phyloP scores from a whole-genome alignment of 1,139 yeast species.

The Scheffersomyces insectosa region DNA sequence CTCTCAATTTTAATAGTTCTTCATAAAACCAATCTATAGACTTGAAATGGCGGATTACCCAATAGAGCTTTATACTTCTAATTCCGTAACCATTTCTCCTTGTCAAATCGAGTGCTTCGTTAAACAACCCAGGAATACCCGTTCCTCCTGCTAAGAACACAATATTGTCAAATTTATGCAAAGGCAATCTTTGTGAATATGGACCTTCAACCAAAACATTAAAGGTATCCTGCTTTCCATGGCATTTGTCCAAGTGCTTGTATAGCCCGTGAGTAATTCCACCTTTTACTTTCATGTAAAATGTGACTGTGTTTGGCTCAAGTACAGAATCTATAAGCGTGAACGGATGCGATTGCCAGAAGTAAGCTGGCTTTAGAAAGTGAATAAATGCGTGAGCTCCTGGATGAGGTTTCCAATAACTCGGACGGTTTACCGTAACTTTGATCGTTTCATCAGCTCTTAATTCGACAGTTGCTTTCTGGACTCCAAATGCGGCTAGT shows the following conservation, averaged over 20 bases:
- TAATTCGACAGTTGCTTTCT: slow-evolving; percentile 18
- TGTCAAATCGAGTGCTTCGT: slow-evolving; percentile 29
- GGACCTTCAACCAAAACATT: slow-evolving; percentile 64
- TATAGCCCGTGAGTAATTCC: slow-evolving; percentile 19
- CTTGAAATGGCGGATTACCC: slow-evolving; percentile 41
- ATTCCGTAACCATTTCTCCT: slow-evolving; percentile 7
- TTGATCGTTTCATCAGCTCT: slow-evolving; percentile 17
- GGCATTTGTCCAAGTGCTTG: slow-evolving; percentile 12
- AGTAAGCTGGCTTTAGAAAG: slow-evolving; percentile 17
- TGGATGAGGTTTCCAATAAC: slow-evolving; percentile 17
- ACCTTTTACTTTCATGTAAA: slow-evolving; percentile 22
- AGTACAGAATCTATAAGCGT: slow-evolving; percentile 16
- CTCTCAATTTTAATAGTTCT: slow-evolving; percentile 34
- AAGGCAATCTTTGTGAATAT: slow-evolving; percentile 28
- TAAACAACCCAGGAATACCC: slow-evolving; percentile 59
- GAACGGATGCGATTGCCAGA: slow-evolving; percentile 26
- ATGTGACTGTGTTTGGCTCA: slow-evolving; percentile 14
- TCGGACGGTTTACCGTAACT: slow-evolving; percentile 15
- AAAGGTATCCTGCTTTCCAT: slow-evolving; percentile 12
- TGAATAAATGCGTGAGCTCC: slow-evolving; percentile 18
- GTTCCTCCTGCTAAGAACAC: slow-evolving; percentile 59
- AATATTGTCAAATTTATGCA: slow-evolving; percentile 15
- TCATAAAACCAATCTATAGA: slow-evolving; percentile 53
- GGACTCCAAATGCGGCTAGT: slow-evolving; percentile 16
- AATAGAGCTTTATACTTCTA: slow-evolving; percentile 25